Evolutionary conservation across 257 asterid genomes (phyloP), one percentile per base, ranked within the genome.

Genomic region (Coffea eugenioides): DNA sequence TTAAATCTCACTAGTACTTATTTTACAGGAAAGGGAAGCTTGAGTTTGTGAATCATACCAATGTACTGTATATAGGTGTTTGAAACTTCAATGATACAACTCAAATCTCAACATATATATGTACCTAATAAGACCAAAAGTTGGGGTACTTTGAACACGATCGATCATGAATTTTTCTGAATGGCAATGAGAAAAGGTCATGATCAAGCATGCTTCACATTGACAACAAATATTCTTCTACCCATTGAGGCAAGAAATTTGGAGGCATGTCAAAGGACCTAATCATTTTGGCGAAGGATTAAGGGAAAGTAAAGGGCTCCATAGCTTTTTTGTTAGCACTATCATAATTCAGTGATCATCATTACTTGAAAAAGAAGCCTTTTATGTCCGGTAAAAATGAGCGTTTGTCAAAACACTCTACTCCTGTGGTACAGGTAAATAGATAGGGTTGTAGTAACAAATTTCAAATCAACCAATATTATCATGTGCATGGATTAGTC

Each of bases 331-430:
- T 81, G 46, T 82, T 75, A 57, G 81, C 87, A 84, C 76, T 64
- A 80, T 87, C 69, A 81, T 27, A 27, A 27, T 80, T 75, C 45
- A 14, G 67, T 65, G 57, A 83, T 84, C 83, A 87, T 84, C 78
- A 87, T 89, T 77, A 76, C 89, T 84, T 85, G 43, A 71, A 82
- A 82, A 86, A 49, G 82, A 88, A 77, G 83, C 73, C 75, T 80
- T 73, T 77, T 39, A 64, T 74, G 81, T 81, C 45, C 4, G 73
- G 82, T 59, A 39, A 71, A 71, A 67, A 81, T 52, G 71, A 76
- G 61, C 57, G 36, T 77, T 80, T 80, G 65, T 62, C 36, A 66
- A 77, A 77, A 64, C 4, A 41, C 27, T 61, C 34, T 72, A 46
- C 10, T 20, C 11, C 7, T 39, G 5, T 39, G 43, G 43, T 39